A percentile compares a stretch with the other conserved stretches of the same genome.
Conservation (phyloP, 768 basidiomycete species). For the Suillus luteus region DNA sequence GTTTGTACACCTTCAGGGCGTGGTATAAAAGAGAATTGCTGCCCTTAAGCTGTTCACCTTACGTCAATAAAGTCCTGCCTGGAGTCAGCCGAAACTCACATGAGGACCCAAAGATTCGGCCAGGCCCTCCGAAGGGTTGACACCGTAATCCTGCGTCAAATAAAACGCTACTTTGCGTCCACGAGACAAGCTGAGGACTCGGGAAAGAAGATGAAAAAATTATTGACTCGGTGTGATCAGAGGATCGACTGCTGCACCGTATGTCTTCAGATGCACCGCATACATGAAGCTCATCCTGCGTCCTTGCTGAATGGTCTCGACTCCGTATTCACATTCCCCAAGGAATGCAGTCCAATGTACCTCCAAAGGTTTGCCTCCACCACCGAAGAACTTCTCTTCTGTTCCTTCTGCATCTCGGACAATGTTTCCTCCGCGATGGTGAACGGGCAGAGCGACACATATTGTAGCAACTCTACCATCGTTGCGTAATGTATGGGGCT, state of each 20-base stretch:
- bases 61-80: not conserved
- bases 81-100: slow-evolving; percentile 44
- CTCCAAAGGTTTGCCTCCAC: slow-evolving; percentile 62
- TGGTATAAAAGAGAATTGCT: slow-evolving; percentile 76
- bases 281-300: slow-evolving; percentile 72
- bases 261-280: slow-evolving; percentile 67
- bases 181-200: slow-evolving; percentile 70
- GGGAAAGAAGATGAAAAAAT: slow-evolving; percentile 71
- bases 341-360: slow-evolving; percentile 81
- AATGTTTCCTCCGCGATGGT: slow-evolving; percentile 68
- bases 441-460: slow-evolving; percentile 71
- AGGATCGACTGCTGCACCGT: slow-evolving; percentile 63
- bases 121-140: slow-evolving; percentile 67
- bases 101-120: slow-evolving; percentile 72
- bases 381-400: slow-evolving; percentile 63
- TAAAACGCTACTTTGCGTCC: slow-evolving; percentile 76
- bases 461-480: slow-evolving; percentile 77
- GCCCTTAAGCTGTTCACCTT: slow-evolving; percentile 61
- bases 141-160: slow-evolving; percentile 65
- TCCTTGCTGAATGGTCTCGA: slow-evolving; percentile 71
- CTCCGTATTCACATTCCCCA: slow-evolving; percentile 73
- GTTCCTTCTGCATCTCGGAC: slow-evolving; percentile 56
- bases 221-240: slow-evolving; percentile 72
- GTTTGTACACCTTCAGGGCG: slow-evolving; percentile 74
- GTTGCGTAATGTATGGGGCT: slow-evolving; percentile 52